Evolutionary conservation across 108 stramenopile genomes (phyloP), one percentile per base, ranked within the genome.

Genomic region (Poteriospumella lacustris): DNA sequence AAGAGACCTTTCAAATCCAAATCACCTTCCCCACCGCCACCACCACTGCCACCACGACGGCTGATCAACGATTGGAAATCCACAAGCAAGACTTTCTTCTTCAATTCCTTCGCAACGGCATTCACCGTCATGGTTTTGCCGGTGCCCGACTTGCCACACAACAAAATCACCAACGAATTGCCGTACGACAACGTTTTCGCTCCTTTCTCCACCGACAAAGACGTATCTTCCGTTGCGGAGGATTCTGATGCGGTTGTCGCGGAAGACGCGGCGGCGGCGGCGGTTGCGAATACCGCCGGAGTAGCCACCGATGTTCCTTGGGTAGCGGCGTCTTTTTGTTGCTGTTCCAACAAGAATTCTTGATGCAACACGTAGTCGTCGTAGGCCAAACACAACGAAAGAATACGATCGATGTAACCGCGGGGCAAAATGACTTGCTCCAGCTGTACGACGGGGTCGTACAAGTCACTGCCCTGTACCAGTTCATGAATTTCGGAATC

Each of bases 91-190:
- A 79, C 68, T 38, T 59, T 58, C 43, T 79, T 79, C 5, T 58
- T 40, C 56, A 79, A 39, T 24, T 39, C 41, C 26, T 2, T 1
- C 2, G 68, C 78, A 5, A 79, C 36, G 5, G 58, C 78, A 59
- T 72, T 40, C 19, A 72, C 78, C 28, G 69, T 69, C 78, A 79
- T 79, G 28, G 78, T 79, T 59, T 79, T 79, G 39, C 78, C 78
- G 26, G 69, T 72, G 15, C 78, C 78, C 33, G 68, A 42, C 33
- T 5, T 62, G 2, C 78, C 78, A 40, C 42, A 67, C 5, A 78
- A 44, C 2, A 78, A 58, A 5, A 79, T 42, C 12, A 68, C 29
- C 12, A 72, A 2, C 3, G 39, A 44, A 1, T 41, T 39, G 12
- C 68, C 68, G 68, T 79, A 79, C 26, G 34, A 15, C 1, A 79